phyloP scores from a whole-genome alignment of 2,329 filamentous ascomycete species.

The Xylariaceae sp. region DNA sequence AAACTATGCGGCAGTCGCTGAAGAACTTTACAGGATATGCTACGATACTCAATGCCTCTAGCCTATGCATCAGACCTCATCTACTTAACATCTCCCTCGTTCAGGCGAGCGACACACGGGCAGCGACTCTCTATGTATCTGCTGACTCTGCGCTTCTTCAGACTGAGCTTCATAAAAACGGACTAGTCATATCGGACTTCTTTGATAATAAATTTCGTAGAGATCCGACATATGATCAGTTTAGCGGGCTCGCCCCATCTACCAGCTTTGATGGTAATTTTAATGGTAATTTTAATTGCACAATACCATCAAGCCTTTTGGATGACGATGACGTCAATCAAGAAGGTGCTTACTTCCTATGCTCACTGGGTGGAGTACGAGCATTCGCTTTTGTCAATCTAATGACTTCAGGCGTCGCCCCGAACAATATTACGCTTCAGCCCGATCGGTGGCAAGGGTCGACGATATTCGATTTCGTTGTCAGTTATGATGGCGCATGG shows the following conservation, averaged over 20 bases:
- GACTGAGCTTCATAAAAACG: neutral
- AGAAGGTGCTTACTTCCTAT: conserved; percentile 1
- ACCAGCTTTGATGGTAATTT: neutral
- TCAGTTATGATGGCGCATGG: neutral
- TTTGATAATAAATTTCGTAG: neutral
- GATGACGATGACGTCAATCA: neutral
- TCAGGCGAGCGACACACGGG: neutral
- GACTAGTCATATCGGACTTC: neutral
- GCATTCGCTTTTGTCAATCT: conserved; percentile 3
- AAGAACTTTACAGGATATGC: conserved; percentile 4
- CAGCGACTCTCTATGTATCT: neutral
- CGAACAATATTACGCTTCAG: neutral
- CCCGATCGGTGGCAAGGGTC: neutral
- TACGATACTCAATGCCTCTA: conserved; percentile 1
- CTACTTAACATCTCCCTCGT: neutral
- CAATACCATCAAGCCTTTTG: neutral
- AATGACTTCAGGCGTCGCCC: neutral
- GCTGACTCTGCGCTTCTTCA: neutral
- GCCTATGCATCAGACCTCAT: conserved; percentile 1
- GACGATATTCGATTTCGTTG: neutral
- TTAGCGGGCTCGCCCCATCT: neutral
- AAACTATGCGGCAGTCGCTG: neutral
- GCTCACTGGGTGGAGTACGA: conserved; percentile 3
- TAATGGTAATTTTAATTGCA: neutral
- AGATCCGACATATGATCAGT: no score